Percentiles rank a stretch among this genome's conserved stretches.
phyloP scores from a whole-genome alignment of 768 basidiomycete genomes.

The Podaxis pistillaris region DNA sequence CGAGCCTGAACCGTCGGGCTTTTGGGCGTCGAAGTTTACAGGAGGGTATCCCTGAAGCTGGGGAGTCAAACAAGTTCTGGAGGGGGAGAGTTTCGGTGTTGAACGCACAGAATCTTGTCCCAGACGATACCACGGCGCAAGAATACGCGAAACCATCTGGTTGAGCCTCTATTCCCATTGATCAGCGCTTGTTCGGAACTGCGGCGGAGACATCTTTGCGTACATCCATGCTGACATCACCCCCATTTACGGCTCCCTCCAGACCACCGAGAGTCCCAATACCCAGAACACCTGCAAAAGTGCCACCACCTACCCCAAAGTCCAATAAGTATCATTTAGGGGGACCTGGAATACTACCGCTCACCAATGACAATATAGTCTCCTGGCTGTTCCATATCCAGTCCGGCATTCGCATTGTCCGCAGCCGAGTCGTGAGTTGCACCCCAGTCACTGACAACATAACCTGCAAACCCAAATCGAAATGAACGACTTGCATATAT shows the following conservation, averaged over 20 bases:
- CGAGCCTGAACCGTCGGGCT: constrained; percentile 43
- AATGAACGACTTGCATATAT: not conserved
- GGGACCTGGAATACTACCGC: not conserved
- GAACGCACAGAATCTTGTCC: constrained; percentile 44
- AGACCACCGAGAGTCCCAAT: constrained; percentile 19
- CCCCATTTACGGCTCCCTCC: constrained; percentile 33
- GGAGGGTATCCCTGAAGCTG: constrained; percentile 38
- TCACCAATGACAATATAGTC: constrained; percentile 45
- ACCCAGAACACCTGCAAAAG: constrained; percentile 21
- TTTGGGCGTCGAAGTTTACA: constrained; percentile 45
- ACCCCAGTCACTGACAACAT: constrained; percentile 53
- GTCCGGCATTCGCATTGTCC: constrained; percentile 45
- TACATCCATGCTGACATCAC: constrained; percentile 31
- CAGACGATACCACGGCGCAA: constrained; percentile 45
- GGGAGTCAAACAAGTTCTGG: not conserved
- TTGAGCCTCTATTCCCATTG: constrained; percentile 32
- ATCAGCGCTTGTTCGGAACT: not conserved
- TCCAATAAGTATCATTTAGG: not conserved
- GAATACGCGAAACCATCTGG: constrained; percentile 45
- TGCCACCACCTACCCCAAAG: constrained; percentile 34
- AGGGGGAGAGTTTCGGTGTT: not conserved
- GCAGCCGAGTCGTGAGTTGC: constrained; percentile 46
- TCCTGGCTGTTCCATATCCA: constrained; percentile 54
- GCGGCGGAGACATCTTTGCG: constrained; percentile 6
- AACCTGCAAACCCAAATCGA: constrained; percentile 26